Conservation (phyloP, 1,139 yeast species). For the Suhomyces coccinellae region DNA sequence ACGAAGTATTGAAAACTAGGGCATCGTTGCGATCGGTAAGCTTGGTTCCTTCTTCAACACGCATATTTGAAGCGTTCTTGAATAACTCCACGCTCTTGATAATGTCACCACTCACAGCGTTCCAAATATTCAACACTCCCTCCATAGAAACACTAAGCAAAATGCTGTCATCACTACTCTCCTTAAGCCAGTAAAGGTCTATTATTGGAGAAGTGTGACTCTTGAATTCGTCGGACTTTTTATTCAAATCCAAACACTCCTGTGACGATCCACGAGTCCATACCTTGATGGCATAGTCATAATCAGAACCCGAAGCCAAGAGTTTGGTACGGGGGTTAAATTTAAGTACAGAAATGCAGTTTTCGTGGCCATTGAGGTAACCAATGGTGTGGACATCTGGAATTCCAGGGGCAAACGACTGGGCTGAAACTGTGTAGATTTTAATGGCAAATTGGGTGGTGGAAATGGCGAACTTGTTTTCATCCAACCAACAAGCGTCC, state of each 20-base stretch:
- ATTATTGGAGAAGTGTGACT: constrained; percentile 58
- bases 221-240: constrained; percentile 16
- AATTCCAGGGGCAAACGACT: constrained; percentile 16
- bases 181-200: constrained; percentile 51
- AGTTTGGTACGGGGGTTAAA: constrained; percentile 55
- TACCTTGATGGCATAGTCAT: constrained; percentile 63
- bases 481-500: constrained; percentile 68
- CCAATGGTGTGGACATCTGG: constrained; percentile 51
- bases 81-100: constrained; percentile 28
- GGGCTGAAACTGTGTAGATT: constrained; percentile 50
- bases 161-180: constrained; percentile 22
- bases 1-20: constrained; percentile 53
- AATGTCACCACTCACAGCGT: constrained; percentile 43
- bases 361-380: constrained; percentile 66
- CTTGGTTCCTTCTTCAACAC: constrained; percentile 21
- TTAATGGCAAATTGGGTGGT: constrained; percentile 57
- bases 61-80: constrained; percentile 25
- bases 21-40: constrained; percentile 41
- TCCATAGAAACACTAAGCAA: constrained; percentile 58
- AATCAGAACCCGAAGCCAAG: constrained; percentile 72
- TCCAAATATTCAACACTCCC: constrained; percentile 72
- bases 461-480: constrained; percentile 68
- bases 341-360: constrained; percentile 55
- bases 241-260: constrained; percentile 34
- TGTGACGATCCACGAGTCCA: constrained; percentile 69